Base-by-base conservation (phyloP, 2,329 filamentous ascomycete species). In the Orbilia oligospora region DNA sequence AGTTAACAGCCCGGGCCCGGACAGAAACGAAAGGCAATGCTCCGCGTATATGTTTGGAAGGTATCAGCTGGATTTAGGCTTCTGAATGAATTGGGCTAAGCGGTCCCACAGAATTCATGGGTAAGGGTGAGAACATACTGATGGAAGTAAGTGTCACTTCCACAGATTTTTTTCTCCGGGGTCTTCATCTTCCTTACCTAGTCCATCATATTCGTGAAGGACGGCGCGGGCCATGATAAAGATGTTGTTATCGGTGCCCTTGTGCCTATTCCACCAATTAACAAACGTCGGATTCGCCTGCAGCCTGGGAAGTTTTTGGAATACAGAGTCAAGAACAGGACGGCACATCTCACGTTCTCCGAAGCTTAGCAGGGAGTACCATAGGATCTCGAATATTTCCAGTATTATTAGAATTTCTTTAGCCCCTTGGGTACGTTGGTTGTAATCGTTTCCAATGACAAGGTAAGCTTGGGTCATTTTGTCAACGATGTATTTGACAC, bases 361-460 rank as follows among this genome's bases (percentile, higher is more conserved):
- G 12, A 16, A 33, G 16, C 33, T 65, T 5, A 18, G n/a, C 10
- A 65, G 61, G 4, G 61, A 49, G 41, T 46, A 65, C 61, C 61
- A 65, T 5, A 49, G 24, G 22, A 65, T 33, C 12, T 65, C 61
- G 10, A 67, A 55, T 20, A 67, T 67, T 16, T 67, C 64, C 10
- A 67, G 24, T n/a, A n/a, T 18, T 55, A 67, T 67, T 14, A 67
- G 27, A 27, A 53, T 14, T 8, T 67, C 46, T 20, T 67, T 67
- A 14, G 64, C 64, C 16, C 27, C 46, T 55, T 55, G 27, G n/a
- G 48, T 55, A 14, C 46, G 27, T 53, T 67, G 48, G 27, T 55
- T 49, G 46, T 55, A 53, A 22, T 55, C 30, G n/a, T 41, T 36
- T 20, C 22, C 36, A 18, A 48, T 53, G 44, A 53, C 64, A 14